phyloP scores from a whole-genome alignment of 108 stramenopile genomes.

The Cylindrotheca closterium region DNA sequence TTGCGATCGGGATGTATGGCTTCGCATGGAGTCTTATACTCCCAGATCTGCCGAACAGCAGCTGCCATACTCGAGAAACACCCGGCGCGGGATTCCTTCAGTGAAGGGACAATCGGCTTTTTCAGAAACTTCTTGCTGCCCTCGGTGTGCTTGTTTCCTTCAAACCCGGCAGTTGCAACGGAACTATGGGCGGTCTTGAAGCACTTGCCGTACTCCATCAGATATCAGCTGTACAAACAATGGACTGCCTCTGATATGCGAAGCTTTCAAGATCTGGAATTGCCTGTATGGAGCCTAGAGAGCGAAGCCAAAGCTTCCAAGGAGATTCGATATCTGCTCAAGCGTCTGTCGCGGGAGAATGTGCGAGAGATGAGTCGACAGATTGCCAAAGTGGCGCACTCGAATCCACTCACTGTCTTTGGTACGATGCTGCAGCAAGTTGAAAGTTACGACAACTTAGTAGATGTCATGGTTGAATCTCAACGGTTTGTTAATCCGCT shows the following conservation, averaged over 20 bases:
- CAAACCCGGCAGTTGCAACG: constrained; percentile 54
- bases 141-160: constrained; percentile 66
- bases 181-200: constrained; percentile 74
- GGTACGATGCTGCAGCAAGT: constrained; percentile 84
- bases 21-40: constrained; percentile 49
- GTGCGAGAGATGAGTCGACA: constrained; percentile 69
- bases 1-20: constrained; percentile 55
- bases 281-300: constrained; percentile 55
- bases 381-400: constrained; percentile 83
- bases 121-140: constrained; percentile 59
- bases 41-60: constrained; percentile 57
- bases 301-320: constrained; percentile 80
- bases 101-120: constrained; percentile 27
- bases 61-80: constrained; percentile 13
- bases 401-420: constrained; percentile 87
- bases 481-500: constrained; percentile 74
- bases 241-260: constrained; percentile 56
- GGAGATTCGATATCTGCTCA: constrained; percentile 69
- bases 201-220: constrained; percentile 56
- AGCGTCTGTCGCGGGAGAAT: constrained; percentile 90
- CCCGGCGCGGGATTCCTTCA: not conserved
- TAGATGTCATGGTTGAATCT: constrained; percentile 90
- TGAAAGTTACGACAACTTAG: constrained; percentile 95
- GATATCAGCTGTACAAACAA: constrained; percentile 73
- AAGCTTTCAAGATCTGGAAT: no score